Conservation (phyloP, 1,284 basidiomycete genomes). For the Rhodotorula sp. region DNA sequence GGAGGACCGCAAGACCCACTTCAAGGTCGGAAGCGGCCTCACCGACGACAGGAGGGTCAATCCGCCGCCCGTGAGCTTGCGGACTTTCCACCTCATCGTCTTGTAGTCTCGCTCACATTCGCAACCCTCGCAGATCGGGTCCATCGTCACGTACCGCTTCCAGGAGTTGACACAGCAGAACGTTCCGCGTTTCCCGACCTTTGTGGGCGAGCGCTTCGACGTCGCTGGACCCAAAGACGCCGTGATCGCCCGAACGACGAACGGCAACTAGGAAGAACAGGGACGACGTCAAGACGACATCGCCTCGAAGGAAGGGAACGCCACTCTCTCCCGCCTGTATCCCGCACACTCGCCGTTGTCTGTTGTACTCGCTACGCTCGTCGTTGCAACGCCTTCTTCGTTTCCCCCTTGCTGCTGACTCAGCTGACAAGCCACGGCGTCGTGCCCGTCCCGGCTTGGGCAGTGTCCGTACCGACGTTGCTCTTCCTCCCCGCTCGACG, state of each 20-base stretch:
- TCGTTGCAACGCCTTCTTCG: too few species aligned
- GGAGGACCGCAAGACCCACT: constrained; percentile 59
- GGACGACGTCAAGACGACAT: too few species aligned
- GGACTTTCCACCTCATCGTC: background rate
- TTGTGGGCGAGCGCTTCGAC: constrained; percentile 58
- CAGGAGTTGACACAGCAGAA: constrained; percentile 61
- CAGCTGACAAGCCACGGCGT: too few species aligned
- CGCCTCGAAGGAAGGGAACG: too few species aligned
- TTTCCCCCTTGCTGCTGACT: too few species aligned
- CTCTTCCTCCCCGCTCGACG: too few species aligned
- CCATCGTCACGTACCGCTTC: constrained; percentile 64
- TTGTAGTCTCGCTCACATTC: background rate
- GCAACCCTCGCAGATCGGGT: constrained; percentile 53
- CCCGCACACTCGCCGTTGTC: too few species aligned
- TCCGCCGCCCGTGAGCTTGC: constrained; percentile 33
- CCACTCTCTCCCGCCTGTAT: too few species aligned
- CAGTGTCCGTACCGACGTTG: too few species aligned
- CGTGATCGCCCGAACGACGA: constrained; percentile 46
- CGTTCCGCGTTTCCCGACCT: constrained; percentile 60
- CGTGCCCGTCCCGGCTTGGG: too few species aligned
- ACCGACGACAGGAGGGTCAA: constrained; percentile 36
- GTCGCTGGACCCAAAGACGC: constrained; percentile 60
- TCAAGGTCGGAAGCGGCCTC: constrained; percentile 60
- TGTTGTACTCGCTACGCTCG: too few species aligned
- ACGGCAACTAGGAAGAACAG: too few species aligned